Base-by-base conservation (phyloP, 176 grass and related monocot species). In the Triticum turgidum region DNA sequence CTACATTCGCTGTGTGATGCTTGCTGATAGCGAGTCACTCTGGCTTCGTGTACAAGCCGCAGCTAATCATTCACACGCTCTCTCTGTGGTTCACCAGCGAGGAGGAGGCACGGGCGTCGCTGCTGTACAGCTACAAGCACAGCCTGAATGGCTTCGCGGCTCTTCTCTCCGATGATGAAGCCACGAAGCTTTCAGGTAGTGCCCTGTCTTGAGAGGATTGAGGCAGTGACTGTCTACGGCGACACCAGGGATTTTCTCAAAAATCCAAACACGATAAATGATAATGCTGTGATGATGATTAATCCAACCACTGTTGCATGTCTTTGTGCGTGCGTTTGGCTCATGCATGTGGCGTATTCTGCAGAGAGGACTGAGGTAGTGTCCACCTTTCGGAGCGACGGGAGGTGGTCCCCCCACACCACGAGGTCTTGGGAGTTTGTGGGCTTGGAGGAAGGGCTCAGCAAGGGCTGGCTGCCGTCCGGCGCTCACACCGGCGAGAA, bases 341-440 rank as follows among this genome's bases (percentile, higher is more conserved):
- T 42, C 1, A 45, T n/a, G 5, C 14, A 35, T 65, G 65, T 21
- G 15, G 5, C 14, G 18, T 65, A 59, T 11, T 2, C 5, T 81
- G 88, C 87, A 98, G 96, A 4, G 59, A 94, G 27, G 82, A 78
- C 82, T 22, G 94, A 92, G 73, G 97, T 98, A 80, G 89, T 92
- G 37, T 89, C 90, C 5, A 77, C 87, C 0, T 90, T 95, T 73
- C 91, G 74, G 80, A 92, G 94, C 84, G 79, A 98, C 47, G 88
- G 72, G 61, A 91, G 87, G 83, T 90, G 78, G 90, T 84, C 85
- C 9, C 91, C 88, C 12, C 97, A 96, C 87, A 98, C 97, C 79
- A 98, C 94, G 11, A 92, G 97, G 76, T 98, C 97, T 67, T 98
- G 97, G 97, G 88, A 94, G 76, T 98, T 98, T 80, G 17, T 98